A percentile compares a stretch with the other conserved stretches of the same genome.
phyloP scores from a whole-genome alignment of 495 filamentous ascomycete genomes.

The Massariosphaeria phaeospora region DNA sequence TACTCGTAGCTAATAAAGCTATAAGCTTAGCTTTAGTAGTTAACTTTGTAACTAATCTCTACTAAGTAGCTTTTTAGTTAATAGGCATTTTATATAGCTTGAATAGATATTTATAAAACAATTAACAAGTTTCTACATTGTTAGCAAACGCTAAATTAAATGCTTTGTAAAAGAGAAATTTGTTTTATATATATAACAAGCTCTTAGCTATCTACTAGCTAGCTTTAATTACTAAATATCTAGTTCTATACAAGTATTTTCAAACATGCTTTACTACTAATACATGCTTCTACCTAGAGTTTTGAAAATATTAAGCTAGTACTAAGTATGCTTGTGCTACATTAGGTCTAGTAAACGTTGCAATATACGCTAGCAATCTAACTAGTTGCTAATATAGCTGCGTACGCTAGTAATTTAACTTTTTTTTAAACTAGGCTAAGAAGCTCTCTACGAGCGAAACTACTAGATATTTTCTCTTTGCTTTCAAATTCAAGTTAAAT shows the following conservation, averaged over 20 bases:
- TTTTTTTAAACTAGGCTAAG: not conserved
- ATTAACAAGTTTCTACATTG: conserved; percentile 1
- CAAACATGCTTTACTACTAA: not conserved
- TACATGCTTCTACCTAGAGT: conserved; percentile 10
- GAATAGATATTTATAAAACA: conserved; percentile 29
- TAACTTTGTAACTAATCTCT: conserved; percentile 34
- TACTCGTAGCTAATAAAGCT: conserved; percentile 17
- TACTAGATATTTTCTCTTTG: not conserved
- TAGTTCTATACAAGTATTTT: conserved; percentile 7
- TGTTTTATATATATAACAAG: not conserved
- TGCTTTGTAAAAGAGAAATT: conserved; percentile 7
- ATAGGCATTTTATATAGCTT: conserved; percentile 31
- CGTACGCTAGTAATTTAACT: not conserved
- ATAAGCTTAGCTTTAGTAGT: conserved; percentile 36
- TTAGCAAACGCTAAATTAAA: conserved; percentile 17
- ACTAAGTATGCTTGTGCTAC: conserved; percentile 4
- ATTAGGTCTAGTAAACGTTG: conserved; percentile 1
- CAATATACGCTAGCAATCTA: not conserved
- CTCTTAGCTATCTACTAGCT: not conserved
- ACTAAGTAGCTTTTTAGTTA: conserved; percentile 30
- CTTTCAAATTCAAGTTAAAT: not conserved
- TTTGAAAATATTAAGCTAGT: conserved; percentile 1
- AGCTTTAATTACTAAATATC: not conserved
- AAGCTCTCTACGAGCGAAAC: not conserved
- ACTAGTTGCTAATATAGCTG: not conserved